Evolutionary conservation across 176 grass and related monocot genomes (phyloP), one percentile per base, ranked within the genome.

Genomic region (bread wheat (Triticum aestivum)): DNA sequence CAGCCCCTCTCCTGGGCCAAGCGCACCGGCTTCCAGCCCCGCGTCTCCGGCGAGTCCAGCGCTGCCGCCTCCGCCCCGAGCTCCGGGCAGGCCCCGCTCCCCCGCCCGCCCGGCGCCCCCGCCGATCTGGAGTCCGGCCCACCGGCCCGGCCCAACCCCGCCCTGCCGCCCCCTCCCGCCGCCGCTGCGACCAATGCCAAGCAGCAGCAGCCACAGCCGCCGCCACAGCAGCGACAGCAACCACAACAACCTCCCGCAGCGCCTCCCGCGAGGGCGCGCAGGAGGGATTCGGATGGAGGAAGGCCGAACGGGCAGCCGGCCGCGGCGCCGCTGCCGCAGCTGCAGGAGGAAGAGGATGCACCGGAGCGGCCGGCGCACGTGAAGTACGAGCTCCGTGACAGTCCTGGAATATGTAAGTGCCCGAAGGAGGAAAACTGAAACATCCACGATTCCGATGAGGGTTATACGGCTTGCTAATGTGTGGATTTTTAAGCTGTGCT

Each of bases 1-100:
- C 87, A 76, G 83, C 89, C 92, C 39, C 94, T 96, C 32, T 99
- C 97, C 74, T 96, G 94, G 97, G 97, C 97, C 79, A 94, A 91
- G 94, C 90, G 94, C 74, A 96, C 97, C 11, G 97, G 91, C 11
- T 99, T 87, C 80, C 93, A 94, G 87, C 15, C 82, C 14, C 75
- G 90, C 23, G 79, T 92, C 58, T 92, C 94, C 45, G 92, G 90
- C 11, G 92, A 97, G 86, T 92, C 92, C 56, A 62, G 56, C 54
- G 66, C 80, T 33, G 75, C 84, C 38, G 81, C 84, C 29, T 92
- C 94, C 7, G 88, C 84, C 29, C 79, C 82, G 52, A 94, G 81
- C 79, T 96, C 97, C 5, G 92, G 89, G 0, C 90, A 94, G 83
- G 78, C 72, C 59, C 73, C 94, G 17, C 86, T 94, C 4, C 92